phyloP scores from a whole-genome alignment of 2,329 filamentous ascomycete species.

The Pyrenophora seminiperda region DNA sequence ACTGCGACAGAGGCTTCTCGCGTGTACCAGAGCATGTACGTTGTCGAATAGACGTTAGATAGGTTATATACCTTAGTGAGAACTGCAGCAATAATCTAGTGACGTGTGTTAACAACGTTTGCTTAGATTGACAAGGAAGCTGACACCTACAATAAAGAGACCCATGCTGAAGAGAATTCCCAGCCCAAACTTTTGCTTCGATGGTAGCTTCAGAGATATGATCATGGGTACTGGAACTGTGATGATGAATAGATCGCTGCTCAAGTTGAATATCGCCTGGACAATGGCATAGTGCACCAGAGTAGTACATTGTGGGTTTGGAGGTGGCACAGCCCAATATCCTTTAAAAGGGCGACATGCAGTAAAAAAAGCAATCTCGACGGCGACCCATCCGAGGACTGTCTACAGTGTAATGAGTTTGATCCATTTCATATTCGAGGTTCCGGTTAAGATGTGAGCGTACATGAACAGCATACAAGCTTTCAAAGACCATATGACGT shows the following conservation, averaged over 20 bases:
- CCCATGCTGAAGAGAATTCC: slow-evolving; percentile 58
- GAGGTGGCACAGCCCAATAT: slow-evolving; percentile 63
- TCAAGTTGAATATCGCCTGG: slow-evolving; percentile 64
- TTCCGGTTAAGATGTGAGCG: slow-evolving; percentile 58
- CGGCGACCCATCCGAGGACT: slow-evolving; percentile 55
- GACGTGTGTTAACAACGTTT: slow-evolving; percentile 4
- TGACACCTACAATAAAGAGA: slow-evolving; percentile 53
- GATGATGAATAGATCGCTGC: slow-evolving; percentile 65
- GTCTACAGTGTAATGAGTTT: slow-evolving; percentile 58
- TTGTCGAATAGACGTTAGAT: slow-evolving; percentile 47
- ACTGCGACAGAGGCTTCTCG: slow-evolving; percentile 60
- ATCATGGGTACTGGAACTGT: slow-evolving; percentile 62
- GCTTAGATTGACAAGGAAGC: not conserved
- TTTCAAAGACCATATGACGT: slow-evolving; percentile 63
- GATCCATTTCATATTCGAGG: slow-evolving; percentile 52
- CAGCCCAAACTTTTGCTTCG: slow-evolving; percentile 61
- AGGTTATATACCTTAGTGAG: slow-evolving; percentile 59
- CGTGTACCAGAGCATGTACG: slow-evolving; percentile 58
- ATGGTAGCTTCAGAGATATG: slow-evolving; percentile 55
- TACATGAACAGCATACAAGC: slow-evolving; percentile 64
- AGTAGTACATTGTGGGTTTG: slow-evolving; percentile 62
- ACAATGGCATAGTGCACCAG: slow-evolving; percentile 63
- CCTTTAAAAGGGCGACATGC: slow-evolving; percentile 60
- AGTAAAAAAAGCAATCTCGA: slow-evolving; percentile 61
- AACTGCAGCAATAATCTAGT: slow-evolving; percentile 48